Conservation (phyloP, 495 filamentous ascomycete species). For the Podospora bellae-mahoneyi region DNA sequence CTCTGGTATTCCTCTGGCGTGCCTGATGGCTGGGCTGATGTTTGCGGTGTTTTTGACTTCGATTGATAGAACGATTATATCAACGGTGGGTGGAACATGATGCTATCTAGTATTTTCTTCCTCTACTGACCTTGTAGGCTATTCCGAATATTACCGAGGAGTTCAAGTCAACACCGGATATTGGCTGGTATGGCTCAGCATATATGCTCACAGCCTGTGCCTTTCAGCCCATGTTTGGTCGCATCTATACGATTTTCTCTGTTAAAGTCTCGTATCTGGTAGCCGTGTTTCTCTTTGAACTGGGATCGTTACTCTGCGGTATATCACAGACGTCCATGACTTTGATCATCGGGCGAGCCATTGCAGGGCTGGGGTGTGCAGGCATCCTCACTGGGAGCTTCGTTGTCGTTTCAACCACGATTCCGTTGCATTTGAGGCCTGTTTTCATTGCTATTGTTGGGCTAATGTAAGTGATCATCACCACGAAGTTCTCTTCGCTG, state of each 20-base stretch:
- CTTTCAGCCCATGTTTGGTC: conserved; percentile 50
- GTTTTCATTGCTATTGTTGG: conserved; percentile 40
- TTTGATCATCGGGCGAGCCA: conserved; percentile 56
- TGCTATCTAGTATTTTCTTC: not conserved
- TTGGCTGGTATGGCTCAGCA: conserved; percentile 56
- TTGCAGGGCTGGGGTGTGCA: conserved; percentile 52
- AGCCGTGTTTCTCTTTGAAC: conserved; percentile 45
- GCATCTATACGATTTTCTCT: conserved; percentile 47
- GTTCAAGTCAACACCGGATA: conserved; percentile 46
- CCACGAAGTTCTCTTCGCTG: conserved; percentile 25
- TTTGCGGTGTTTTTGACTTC: conserved; percentile 41
- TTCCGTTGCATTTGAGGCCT: conserved; percentile 42
- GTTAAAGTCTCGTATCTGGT: conserved; percentile 43
- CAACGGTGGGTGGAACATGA: conserved; percentile 33
- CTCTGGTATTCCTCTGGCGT: conserved; percentile 29
- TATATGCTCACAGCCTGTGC: conserved; percentile 49
- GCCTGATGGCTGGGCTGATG: conserved; percentile 37
- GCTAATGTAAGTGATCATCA: conserved; percentile 20
- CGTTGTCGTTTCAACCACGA: conserved; percentile 53
- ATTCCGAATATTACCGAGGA: conserved; percentile 41
- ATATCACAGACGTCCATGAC: conserved; percentile 49
- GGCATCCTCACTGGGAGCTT: conserved; percentile 41
- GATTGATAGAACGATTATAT: conserved; percentile 44
- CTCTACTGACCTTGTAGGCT: conserved; percentile 24
- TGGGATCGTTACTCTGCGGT: conserved; percentile 56